A percentile compares a stretch with the other conserved stretches of the same genome.
Conservation (phyloP, 768 basidiomycete species). For the Hypholoma sublateritium region DNA sequence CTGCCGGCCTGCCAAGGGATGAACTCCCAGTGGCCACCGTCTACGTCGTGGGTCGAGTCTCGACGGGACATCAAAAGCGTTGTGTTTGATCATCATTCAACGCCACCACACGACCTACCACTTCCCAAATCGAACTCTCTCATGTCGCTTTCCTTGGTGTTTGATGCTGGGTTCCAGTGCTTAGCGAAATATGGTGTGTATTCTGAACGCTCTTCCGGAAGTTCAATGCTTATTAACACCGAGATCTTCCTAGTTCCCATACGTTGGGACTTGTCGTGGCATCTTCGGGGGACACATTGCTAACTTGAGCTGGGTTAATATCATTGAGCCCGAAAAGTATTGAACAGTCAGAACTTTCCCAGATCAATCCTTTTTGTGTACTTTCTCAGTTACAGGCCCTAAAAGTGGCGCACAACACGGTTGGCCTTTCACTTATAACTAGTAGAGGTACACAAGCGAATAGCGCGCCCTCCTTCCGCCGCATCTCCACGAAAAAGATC, state of each 20-base stretch:
- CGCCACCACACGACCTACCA: too few species aligned
- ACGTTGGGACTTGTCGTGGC: slow-evolving; percentile 4
- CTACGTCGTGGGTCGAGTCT: not conserved
- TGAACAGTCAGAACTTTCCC: slow-evolving; percentile 2
- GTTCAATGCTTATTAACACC: not conserved
- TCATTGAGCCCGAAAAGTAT: not conserved
- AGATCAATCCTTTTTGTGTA: not conserved
- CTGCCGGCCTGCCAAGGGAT: not conserved
- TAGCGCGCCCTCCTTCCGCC: slow-evolving; percentile 10
- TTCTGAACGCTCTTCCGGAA: not conserved
- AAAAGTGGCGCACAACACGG: not conserved
- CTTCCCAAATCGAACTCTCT: too few species aligned
- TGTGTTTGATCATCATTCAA: too few species aligned
- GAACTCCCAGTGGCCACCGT: not conserved
- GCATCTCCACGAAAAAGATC: not conserved
- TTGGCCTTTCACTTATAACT: slow-evolving; percentile 9
- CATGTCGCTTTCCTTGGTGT: too few species aligned
- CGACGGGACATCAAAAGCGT: too few species aligned
- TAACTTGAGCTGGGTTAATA: not conserved
- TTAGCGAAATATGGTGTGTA: not conserved
- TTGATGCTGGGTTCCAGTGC: not conserved
- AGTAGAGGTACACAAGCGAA: not conserved
- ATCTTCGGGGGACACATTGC: not conserved
- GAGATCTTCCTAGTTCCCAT: not conserved
- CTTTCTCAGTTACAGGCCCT: slow-evolving; percentile 1